Conservation (phyloP, 2,329 filamentous ascomycete species). For the Fusarium devonianum region DNA sequence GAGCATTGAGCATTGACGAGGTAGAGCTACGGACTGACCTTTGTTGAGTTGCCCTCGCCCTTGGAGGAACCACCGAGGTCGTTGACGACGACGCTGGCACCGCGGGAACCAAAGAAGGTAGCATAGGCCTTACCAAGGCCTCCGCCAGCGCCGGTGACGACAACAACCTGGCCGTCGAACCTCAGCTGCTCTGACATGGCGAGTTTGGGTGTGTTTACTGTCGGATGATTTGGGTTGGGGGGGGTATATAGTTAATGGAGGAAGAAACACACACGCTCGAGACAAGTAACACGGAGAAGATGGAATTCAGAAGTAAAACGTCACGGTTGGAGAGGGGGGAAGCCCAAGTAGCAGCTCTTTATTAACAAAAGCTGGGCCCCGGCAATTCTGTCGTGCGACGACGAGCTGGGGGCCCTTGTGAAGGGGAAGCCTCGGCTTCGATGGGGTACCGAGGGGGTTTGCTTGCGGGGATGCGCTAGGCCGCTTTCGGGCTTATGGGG, state of each 20-base stretch:
- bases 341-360: slow-evolving; percentile 37
- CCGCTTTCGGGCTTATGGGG: slow-evolving; percentile 28
- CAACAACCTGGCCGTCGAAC: slow-evolving; percentile 84
- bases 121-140: slow-evolving; percentile 84
- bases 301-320: neutral
- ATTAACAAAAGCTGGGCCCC: slow-evolving; percentile 39
- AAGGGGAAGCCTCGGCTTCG: slow-evolving; percentile 44
- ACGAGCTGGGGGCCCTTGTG: slow-evolving; percentile 25
- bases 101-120: slow-evolving; percentile 88
- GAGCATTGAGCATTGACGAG: neutral
- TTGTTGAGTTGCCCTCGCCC: slow-evolving; percentile 86
- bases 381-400: slow-evolving; percentile 28
- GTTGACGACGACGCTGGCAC: slow-evolving; percentile 95
- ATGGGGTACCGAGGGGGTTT: slow-evolving; percentile 43
- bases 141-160: slow-evolving; percentile 82
- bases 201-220: slow-evolving; percentile 29
- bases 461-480: slow-evolving; percentile 39
- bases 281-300: slow-evolving; percentile 13
- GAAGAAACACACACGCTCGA: slow-evolving; percentile 21
- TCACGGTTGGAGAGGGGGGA: slow-evolving; percentile 12
- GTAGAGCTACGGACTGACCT: slow-evolving; percentile 61
- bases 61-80: slow-evolving; percentile 93
- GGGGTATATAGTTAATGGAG: slow-evolving; percentile 21
- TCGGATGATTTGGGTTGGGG: neutral
- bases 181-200: slow-evolving; percentile 73